Conservation (phyloP, 2,329 filamentous ascomycete species). For the Daldinia sp. region DNA sequence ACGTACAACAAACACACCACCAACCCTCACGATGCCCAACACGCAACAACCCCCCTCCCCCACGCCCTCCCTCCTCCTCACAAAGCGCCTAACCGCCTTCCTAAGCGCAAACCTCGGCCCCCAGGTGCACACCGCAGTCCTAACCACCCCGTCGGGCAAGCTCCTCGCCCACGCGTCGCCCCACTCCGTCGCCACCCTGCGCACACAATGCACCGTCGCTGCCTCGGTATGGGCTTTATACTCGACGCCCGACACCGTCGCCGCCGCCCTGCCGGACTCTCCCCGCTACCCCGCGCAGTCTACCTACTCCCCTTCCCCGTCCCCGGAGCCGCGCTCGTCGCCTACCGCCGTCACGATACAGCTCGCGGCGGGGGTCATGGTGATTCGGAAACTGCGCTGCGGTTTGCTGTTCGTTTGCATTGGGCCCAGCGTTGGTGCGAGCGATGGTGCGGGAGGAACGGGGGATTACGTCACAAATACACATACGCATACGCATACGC, state of each 20-base stretch:
- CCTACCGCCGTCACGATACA: conserved; percentile 63
- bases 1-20: not conserved
- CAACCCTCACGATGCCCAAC: conserved; percentile 33
- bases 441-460: not conserved
- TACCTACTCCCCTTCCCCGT: conserved; percentile 5
- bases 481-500: conserved; percentile 31
- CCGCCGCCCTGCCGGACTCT: conserved; percentile 46
- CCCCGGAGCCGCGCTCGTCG: conserved; percentile 28
- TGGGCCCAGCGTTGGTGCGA: conserved; percentile 52
- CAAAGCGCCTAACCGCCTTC: conserved; percentile 70
- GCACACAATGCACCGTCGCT: conserved; percentile 70
- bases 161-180: conserved; percentile 69
- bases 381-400: conserved; percentile 65
- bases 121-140: conserved; percentile 65
- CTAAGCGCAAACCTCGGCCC: conserved; percentile 66
- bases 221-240: conserved; percentile 69
- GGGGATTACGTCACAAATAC: conserved; percentile 7
- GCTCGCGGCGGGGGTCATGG: conserved; percentile 65
- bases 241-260: conserved; percentile 52
- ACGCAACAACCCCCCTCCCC: conserved; percentile 45
- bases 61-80: conserved; percentile 68
- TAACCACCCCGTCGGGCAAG: conserved; percentile 68
- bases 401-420: conserved; percentile 70
- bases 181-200: conserved; percentile 63
- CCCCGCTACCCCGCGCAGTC: conserved; percentile 34